These are phyloP conservation scores for Decorospora gaudefroyi DNA, from an alignment of 2,329 filamentous ascomycete genomes.

Conservation along the genomic window DNA sequence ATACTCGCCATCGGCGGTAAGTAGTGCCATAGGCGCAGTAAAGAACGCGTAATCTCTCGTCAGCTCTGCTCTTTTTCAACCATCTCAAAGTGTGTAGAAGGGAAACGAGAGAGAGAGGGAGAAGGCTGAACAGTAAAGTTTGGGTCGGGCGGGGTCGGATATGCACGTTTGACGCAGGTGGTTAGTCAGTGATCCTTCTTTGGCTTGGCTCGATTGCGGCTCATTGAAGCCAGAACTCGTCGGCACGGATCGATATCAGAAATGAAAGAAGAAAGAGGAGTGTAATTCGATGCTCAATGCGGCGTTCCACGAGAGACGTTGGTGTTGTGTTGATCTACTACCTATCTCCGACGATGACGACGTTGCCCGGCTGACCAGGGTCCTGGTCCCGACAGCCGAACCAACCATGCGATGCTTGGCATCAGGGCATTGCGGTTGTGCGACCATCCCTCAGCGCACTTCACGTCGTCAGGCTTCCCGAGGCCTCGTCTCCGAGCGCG, in stretches of 20 bases:
- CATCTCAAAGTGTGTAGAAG: background rate
- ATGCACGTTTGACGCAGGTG: slow-evolving; percentile 2
- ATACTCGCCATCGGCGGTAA: background rate
- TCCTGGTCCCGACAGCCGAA: background rate
- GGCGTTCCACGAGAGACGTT: slow-evolving; percentile 1
- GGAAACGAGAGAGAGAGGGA: background rate
- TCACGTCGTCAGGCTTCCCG: slow-evolving; percentile 8
- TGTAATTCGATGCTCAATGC: background rate
- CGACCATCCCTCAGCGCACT: slow-evolving; percentile 1
- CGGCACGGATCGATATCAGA: background rate
- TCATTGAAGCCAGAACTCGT: background rate
- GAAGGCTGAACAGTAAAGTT: slow-evolving; percentile 4
- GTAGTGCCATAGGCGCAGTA: slow-evolving; percentile 1
- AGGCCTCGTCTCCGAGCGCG: slow-evolving; percentile 7
- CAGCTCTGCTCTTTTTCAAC: background rate
- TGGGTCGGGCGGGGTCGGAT: slow-evolving; percentile 1
- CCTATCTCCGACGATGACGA: slow-evolving; percentile 6
- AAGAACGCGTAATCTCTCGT: no score
- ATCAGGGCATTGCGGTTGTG: slow-evolving; percentile 7
- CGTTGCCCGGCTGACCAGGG: slow-evolving; percentile 2
- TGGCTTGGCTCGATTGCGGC: background rate
- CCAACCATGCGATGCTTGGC: slow-evolving; percentile 1
- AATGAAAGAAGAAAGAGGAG: background rate
- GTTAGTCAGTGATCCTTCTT: slow-evolving; percentile 1
- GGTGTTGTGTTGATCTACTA: slow-evolving; percentile 2